These are phyloP conservation scores for Phellopilus nigrolimitatus DNA, from an alignment of 1,284 basidiomycete genomes.

Conservation along the genomic window DNA sequence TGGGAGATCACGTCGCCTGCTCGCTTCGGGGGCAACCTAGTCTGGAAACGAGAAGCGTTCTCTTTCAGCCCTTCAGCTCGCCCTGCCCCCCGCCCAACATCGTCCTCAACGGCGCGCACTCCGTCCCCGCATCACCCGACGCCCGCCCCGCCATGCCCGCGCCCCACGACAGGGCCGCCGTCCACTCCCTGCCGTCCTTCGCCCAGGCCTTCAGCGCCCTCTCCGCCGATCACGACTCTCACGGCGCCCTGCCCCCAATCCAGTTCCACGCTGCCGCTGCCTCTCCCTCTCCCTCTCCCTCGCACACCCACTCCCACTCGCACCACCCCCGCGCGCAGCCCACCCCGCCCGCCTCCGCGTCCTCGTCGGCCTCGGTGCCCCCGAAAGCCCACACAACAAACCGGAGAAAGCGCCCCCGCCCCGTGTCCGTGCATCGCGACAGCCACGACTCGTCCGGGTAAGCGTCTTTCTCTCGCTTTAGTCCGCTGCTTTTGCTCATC, in stretches of 20 bases:
- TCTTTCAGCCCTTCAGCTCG: not conserved
- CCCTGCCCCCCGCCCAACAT: not conserved
- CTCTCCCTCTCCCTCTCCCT: too few relatives aligned
- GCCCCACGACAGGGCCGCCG: conserved; percentile 2
- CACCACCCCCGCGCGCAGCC: not conserved
- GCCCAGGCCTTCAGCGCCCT: conserved; percentile 20
- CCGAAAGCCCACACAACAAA: conserved; percentile 2
- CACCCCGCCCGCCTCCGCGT: not conserved
- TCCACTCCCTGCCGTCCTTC: conserved; percentile 18
- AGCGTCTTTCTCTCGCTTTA: conserved; percentile 1
- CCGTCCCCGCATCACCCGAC: not conserved
- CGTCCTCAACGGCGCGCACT: not conserved
- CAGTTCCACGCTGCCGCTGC: conserved; percentile 4
- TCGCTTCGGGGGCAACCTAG: not conserved
- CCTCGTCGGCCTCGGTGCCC: not conserved
- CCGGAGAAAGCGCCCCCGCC: not conserved
- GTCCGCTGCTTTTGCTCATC: not conserved
- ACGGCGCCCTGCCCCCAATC: conserved; percentile 6
- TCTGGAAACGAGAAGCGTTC: not conserved
- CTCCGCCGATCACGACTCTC: not conserved
- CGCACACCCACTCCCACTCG: not conserved
- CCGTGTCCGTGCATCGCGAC: not conserved
- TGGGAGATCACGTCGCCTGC: not conserved
- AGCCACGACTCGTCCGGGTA: conserved; percentile 11
- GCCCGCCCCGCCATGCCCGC: not conserved